Percentiles rank a stretch among this genome's conserved stretches.
phyloP scores from a whole-genome alignment of 169 alveolate species.

The Cryptosporidium andersoni region DNA sequence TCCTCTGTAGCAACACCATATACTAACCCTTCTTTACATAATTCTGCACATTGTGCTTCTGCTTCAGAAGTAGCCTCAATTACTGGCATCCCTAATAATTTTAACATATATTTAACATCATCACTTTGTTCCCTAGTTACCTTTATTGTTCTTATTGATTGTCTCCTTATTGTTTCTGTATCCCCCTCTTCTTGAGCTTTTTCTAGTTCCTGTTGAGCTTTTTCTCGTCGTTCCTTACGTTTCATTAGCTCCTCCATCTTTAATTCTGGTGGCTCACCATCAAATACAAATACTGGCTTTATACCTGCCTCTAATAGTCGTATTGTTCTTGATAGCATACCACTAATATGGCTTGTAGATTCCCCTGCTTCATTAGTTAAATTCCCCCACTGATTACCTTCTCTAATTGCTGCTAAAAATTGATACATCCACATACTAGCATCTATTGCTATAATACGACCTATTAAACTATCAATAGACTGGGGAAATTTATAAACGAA shows the following conservation, averaged over 20 bases:
- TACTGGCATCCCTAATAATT: constrained; percentile 94
- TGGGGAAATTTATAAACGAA: constrained; percentile 14
- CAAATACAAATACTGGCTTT: constrained; percentile 96
- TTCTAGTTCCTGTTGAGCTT: constrained; percentile 87
- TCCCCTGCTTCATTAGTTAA: constrained; percentile 64
- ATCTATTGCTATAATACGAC: constrained; percentile 82
- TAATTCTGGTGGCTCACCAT: constrained; percentile 96
- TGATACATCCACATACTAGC: constrained; percentile 86
- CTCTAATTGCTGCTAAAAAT: constrained; percentile 78
- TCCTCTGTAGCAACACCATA: constrained; percentile 96
- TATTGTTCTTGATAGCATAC: constrained; percentile 85
- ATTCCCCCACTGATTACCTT: constrained; percentile 65
- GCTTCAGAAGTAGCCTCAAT: constrained; percentile 96
- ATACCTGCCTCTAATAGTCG: constrained; percentile 91
- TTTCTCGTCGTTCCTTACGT: constrained; percentile 87
- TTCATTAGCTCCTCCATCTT: constrained; percentile 86
- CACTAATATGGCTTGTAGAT: constrained; percentile 88
- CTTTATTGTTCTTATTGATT: constrained; percentile 89
- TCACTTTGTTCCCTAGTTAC: constrained; percentile 92
- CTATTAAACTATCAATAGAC: constrained; percentile 72
- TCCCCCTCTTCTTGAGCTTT: constrained; percentile 91
- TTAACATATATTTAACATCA: constrained; percentile 89
- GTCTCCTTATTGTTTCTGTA: constrained; percentile 89
- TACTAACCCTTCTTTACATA: constrained; percentile 89
- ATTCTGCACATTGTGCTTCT: constrained; percentile 96